Percentiles rank a stretch among this genome's conserved stretches.
Evolutionary conservation across 495 filamentous ascomycete species (phyloP).

Genomic region (Penicillium cinerascens): DNA sequence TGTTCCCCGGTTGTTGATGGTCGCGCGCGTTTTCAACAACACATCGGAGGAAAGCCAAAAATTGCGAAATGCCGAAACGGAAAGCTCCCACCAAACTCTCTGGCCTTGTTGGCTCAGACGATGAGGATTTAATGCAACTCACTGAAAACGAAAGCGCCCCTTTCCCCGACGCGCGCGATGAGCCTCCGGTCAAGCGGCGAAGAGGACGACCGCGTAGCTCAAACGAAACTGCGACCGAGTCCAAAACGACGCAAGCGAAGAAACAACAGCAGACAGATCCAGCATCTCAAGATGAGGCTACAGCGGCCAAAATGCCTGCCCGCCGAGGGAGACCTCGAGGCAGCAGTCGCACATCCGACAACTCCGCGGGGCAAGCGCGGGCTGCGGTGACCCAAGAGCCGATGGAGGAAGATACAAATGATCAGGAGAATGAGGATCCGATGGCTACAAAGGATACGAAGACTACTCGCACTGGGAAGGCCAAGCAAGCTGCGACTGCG

Average conservation of each 20-base stretch:
- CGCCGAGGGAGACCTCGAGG: constrained; percentile 42
- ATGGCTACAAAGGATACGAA: constrained; percentile 2
- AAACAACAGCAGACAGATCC: constrained; percentile 11
- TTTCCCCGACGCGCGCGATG: constrained; percentile 25
- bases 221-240: constrained; percentile 20
- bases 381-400: constrained; percentile 5
- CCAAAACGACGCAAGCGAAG: constrained; percentile 19
- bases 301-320: constrained; percentile 31
- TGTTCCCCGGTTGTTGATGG: constrained; percentile 24
- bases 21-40: constrained; percentile 5
- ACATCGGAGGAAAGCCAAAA: background rate
- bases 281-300: constrained; percentile 31
- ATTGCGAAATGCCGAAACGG: constrained; percentile 50
- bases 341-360: constrained; percentile 30
- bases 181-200: constrained; percentile 41
- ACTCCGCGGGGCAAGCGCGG: constrained; percentile 14
- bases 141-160: constrained; percentile 19
- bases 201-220: constrained; percentile 39
- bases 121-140: constrained; percentile 54
- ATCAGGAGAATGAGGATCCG: constrained; percentile 26
- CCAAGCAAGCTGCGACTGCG: constrained; percentile 20
- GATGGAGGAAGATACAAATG: constrained; percentile 1
- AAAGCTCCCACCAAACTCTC: constrained; percentile 54
- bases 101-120: constrained; percentile 63
- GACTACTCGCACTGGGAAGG: constrained; percentile 12